Base-by-base conservation (phyloP, 1,139 yeast species). In the Casaregolazyma lundiana region DNA sequence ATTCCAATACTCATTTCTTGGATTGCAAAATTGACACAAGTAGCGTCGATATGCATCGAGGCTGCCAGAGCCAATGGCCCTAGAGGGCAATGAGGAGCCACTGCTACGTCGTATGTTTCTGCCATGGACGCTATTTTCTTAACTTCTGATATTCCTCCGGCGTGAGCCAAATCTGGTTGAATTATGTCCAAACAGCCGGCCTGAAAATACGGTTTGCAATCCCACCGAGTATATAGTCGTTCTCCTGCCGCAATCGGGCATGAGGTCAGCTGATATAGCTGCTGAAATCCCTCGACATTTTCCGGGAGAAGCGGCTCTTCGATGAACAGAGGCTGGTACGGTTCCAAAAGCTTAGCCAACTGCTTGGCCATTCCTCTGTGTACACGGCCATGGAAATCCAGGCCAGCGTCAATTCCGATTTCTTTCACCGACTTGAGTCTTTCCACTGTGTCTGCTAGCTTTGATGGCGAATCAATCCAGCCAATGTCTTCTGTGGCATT, bases 11-110 rank as follows among this genome's bases (percentile, higher is more conserved):
- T 48, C 65, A 61, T 61, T 41, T 61, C 65, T 24, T 57, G 57
- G 32, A 61, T 60, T 22, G 57, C 55, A 43, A 59, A 61, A 48
- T 62, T 62, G 29, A 59, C 57, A 13, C 59, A 50, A 9, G 58
- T 51, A 22, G 59, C 46, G 9, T 58, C 66, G 34, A 62, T 50
- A 35, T 62, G 66, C 35, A 62, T 48, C 34, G 57, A 53, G 15
- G 66, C 66, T 6, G 66, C 66, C 42, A 62, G 52, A 3, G 66
- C 64, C 35, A 62, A 51, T 4, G 66, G 64, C 6, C 66, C 66
- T 21, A 62, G 51, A 21, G 66, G 66, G 34, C 66, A 62, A 43
- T 62, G 66, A 8, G 66, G 66, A 13, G 66, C 66, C 6, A 62
- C 38, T 2, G 62, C 66, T 24, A 62, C 56, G 44, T 62, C 66